phyloP scores from a whole-genome alignment of 805 yeast species.

The Sugiyamaella smithiae region DNA sequence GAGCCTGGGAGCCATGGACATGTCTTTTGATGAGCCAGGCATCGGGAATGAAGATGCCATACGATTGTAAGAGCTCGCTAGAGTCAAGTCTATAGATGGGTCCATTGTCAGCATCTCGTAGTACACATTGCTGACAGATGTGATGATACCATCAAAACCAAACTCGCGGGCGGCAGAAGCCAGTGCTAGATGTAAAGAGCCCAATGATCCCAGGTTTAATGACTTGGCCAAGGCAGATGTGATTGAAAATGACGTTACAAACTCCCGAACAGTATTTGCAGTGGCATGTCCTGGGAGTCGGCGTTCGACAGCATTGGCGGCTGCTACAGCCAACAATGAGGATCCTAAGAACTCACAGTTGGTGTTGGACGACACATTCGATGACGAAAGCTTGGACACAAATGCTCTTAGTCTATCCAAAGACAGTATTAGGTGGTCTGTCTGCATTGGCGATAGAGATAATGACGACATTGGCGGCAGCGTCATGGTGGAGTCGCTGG shows the following conservation, averaged over 20 bases:
- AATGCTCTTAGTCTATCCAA: conserved; percentile 14
- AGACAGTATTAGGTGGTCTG: conserved; percentile 13
- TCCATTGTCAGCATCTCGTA: conserved; percentile 58
- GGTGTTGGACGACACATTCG: not conserved
- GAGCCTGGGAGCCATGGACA: not conserved
- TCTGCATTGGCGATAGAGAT: conserved; percentile 12
- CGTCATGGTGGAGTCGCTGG: not conserved
- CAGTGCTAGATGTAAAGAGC: conserved; percentile 13
- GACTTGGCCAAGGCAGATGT: conserved; percentile 20
- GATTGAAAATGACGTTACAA: conserved; percentile 16
- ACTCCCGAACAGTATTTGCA: conserved; percentile 15
- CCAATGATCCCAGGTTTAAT: conserved; percentile 7
- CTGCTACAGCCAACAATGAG: conserved; percentile 50
- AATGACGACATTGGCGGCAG: conserved; percentile 20
- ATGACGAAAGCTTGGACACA: conserved; percentile 3
- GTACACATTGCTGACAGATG: conserved; percentile 65
- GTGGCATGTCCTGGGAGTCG: conserved; percentile 39
- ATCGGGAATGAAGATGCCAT: conserved; percentile 18
- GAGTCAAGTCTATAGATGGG: conserved; percentile 12
- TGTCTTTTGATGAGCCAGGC: not conserved
- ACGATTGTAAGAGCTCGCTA: conserved; percentile 9
- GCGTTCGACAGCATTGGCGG: conserved; percentile 61
- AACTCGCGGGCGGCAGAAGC: conserved; percentile 54
- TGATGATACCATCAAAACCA: conserved; percentile 70
- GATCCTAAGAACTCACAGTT: conserved; percentile 59